Conservation (phyloP, 805 yeast species). For the Metschnikowia orientalis region DNA sequence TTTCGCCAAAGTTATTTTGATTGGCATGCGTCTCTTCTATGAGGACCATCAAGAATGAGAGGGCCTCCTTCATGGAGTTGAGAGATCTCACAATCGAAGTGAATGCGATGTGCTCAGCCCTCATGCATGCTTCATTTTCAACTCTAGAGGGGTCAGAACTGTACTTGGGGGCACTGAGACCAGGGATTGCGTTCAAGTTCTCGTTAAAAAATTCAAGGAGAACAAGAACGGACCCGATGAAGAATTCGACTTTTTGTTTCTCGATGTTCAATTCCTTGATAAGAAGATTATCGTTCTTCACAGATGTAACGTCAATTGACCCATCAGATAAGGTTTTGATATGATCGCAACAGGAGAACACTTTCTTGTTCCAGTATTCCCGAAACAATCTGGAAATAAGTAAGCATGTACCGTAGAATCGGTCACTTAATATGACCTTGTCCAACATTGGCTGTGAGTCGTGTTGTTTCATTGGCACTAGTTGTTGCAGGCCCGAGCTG, state of each 20-base stretch:
- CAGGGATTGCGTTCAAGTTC: slow-evolving; percentile 58
- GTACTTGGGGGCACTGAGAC: slow-evolving; percentile 54
- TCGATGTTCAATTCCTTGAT: slow-evolving; percentile 43
- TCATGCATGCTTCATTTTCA: slow-evolving; percentile 64
- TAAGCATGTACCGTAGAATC: slow-evolving; percentile 83
- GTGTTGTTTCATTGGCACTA: slow-evolving; percentile 15
- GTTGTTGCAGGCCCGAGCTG: slow-evolving; percentile 16
- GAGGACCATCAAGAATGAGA: slow-evolving; percentile 79
- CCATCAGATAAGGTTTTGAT: slow-evolving; percentile 37
- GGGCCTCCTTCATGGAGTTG: slow-evolving; percentile 78
- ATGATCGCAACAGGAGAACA: slow-evolving; percentile 50
- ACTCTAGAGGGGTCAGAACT: slow-evolving; percentile 45
- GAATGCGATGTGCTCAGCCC: slow-evolving; percentile 89
- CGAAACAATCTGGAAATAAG: slow-evolving; percentile 75
- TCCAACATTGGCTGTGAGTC: slow-evolving; percentile 46
- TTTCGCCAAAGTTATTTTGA: slow-evolving; percentile 50
- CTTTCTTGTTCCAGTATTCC: slow-evolving; percentile 70
- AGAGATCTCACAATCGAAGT: slow-evolving; percentile 71
- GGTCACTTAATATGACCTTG: slow-evolving; percentile 83
- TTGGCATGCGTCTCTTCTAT: slow-evolving; percentile 60
- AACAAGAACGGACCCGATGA: slow-evolving; percentile 65
- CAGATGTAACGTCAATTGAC: slow-evolving; percentile 31
- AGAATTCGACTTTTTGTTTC: slow-evolving; percentile 57
- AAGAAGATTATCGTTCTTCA: slow-evolving; percentile 41
- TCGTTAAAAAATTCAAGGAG: slow-evolving; percentile 66